These are phyloP conservation scores for Amphicarpaea edgeworthii DNA, from an alignment of 306 rosid species.

Conservation along the genomic window DNA sequence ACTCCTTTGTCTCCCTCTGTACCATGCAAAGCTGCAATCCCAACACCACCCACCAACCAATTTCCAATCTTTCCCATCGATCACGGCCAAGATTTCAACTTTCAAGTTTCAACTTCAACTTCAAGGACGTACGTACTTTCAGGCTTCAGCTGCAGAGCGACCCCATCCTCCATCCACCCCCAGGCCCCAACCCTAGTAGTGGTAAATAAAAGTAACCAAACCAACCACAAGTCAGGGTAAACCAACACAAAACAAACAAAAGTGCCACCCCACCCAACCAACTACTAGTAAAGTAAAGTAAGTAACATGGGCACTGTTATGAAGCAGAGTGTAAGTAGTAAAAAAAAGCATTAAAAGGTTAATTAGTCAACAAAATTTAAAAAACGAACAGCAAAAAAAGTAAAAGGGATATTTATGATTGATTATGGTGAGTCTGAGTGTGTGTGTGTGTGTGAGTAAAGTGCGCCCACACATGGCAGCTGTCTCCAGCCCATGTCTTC, in stretches of 20 bases:
- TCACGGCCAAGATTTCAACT: not conserved
- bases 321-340: not conserved
- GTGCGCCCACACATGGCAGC: slow-evolving; percentile 76
- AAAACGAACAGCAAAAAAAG: slow-evolving; percentile 19
- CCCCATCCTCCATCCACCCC: slow-evolving; percentile 31
- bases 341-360: slow-evolving; percentile 15
- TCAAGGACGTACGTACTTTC: not conserved
- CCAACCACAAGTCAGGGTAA: not conserved
- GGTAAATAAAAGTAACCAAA: slow-evolving; percentile 15
- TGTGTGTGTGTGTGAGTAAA: too few relatives aligned
- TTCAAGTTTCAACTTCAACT: slow-evolving; percentile 16
- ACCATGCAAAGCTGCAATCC: slow-evolving; percentile 17
- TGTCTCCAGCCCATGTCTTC: slow-evolving; percentile 71
- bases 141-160: not conserved
- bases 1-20: slow-evolving; percentile 18
- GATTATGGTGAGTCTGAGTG: slow-evolving; percentile 33
- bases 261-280: not conserved
- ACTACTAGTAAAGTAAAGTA: not conserved
- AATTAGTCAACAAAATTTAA: slow-evolving; percentile 16
- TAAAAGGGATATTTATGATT: slow-evolving; percentile 40
- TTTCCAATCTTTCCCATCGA: slow-evolving; percentile 14
- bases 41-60: slow-evolving; percentile 39
- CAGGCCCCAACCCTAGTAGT: not conserved
- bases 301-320: not conserved
- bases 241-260: not conserved